Conservation (phyloP, 2,329 filamentous ascomycete genomes). For the Penicillium olsonii region DNA sequence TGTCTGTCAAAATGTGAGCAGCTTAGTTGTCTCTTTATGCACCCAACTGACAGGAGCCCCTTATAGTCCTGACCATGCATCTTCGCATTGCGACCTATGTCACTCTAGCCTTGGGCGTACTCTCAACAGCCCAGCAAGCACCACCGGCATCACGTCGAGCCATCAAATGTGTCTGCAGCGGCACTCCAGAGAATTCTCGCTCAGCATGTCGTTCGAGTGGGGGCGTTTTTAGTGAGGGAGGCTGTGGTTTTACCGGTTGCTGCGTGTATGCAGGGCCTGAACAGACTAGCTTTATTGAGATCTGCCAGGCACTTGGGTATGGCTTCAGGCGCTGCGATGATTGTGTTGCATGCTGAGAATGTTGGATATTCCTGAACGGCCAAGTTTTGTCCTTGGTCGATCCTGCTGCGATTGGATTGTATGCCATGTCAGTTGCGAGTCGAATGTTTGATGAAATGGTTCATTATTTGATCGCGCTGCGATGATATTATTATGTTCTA, state of each 20-base stretch:
- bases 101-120: not conserved
- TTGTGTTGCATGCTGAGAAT: conserved; percentile 5
- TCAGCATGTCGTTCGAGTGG: conserved; percentile 4
- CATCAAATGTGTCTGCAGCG: conserved; percentile 9
- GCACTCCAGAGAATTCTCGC: not conserved
- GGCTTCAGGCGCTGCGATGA: conserved; percentile 11
- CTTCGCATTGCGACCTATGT: not conserved
- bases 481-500: conserved; percentile 17
- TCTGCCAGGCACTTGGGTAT: conserved; percentile 3
- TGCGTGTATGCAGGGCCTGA: conserved; percentile 11
- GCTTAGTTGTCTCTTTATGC: not conserved
- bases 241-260: conserved; percentile 8
- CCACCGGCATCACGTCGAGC: not conserved
- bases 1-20: not conserved
- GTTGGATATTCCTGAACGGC: not conserved
- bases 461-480: not conserved
- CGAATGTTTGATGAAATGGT: not conserved
- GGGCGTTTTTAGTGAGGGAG: not conserved
- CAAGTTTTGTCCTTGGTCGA: not conserved
- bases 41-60: not conserved
- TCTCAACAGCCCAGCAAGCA: not conserved
- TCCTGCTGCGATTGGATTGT: not conserved
- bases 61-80: not conserved
- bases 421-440: not conserved
- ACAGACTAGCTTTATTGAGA: conserved; percentile 6